Base-by-base conservation (phyloP, 352 stramenopile genomes). In the Phytophthora agathidicida region DNA sequence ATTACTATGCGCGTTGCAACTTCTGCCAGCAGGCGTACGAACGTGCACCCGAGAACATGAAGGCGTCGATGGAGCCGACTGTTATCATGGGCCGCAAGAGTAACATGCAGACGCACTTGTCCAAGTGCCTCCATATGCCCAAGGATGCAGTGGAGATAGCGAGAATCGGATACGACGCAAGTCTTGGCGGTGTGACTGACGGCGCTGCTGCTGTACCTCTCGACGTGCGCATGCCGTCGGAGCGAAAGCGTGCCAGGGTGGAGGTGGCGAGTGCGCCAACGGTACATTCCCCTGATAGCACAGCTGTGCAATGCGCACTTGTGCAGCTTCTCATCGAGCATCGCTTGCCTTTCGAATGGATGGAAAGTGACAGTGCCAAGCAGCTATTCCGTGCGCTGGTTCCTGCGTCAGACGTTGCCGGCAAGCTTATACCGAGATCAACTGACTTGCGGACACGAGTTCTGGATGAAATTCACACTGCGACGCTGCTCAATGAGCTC, bases 71-170 rank as follows among this genome's bases (percentile, higher is more conserved):
- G 73, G 67, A 75, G 32, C 75, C 82, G 19, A 72, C 72, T 19
- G 65, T 88, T 42, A 73, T 93, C 32, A 86, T 88, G 64, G 84
- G 81, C 0, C 75, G 83, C 22, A 93, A 91, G 56, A 78, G 77
- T 43, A 93, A 91, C 61, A 93, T 93, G 84, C 84, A 91, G 70
- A 93, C 84, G 3, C 84, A 93, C 50, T 60, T 91, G 63, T 68
- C 80, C 69, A 90, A 88, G 66, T 93, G 84, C 37, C 68, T 77
- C 0, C 82, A 93, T 43, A 62, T 93, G 28, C 81, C 77, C 41
- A 83, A 85, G 45, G 75, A 89, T 19, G 35, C 68, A 14, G 27
- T 72, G 41, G 27, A 64, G 0, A 60, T 70, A 20, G 56, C 46
- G 17, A 77, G 10, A 30, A 28, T n/a, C 11, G 49, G 39, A 32